These are phyloP conservation scores for Solanum dulcamara DNA, from an alignment of 257 asterid species.

Conservation along the genomic window DNA sequence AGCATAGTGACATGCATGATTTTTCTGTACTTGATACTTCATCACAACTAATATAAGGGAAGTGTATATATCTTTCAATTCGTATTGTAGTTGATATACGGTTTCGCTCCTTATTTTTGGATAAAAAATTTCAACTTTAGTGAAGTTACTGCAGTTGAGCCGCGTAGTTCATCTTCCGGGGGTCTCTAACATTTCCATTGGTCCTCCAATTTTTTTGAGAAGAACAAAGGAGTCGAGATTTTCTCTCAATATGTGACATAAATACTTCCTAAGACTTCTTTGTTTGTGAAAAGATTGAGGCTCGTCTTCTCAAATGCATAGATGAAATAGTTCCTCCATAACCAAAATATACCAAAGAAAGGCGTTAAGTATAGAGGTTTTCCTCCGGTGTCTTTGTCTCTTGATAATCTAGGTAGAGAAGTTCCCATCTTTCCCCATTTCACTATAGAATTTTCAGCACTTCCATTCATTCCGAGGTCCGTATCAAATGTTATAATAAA, in stretches of 20 bases:
- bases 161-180: conserved; percentile 22
- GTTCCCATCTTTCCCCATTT: conserved; percentile 83
- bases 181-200: conserved; percentile 48
- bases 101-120: conserved; percentile 17
- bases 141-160: conserved; percentile 49
- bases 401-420: conserved; percentile 34
- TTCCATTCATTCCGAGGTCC: conserved; percentile 66
- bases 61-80: conserved; percentile 63
- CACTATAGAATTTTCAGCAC: conserved; percentile 32
- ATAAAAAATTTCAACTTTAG: conserved; percentile 48
- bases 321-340: conserved; percentile 62
- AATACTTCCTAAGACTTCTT: conserved; percentile 37
- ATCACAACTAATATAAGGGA: conserved; percentile 69
- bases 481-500: conserved; percentile 39
- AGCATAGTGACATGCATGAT: conserved; percentile 5
- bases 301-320: conserved; percentile 53
- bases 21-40: no score
- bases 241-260: conserved; percentile 39
- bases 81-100: conserved; percentile 16
- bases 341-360: conserved; percentile 71
- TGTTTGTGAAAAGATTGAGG: conserved; percentile 45
- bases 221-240: conserved; percentile 39
- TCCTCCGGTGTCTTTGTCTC: conserved; percentile 42
- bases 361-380: conserved; percentile 65
- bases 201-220: conserved; percentile 40